Evolutionary conservation across 306 rosid genomes (phyloP), one percentile per base, ranked within the genome.

Genomic region (Hylodesmum podocarpum): DNA sequence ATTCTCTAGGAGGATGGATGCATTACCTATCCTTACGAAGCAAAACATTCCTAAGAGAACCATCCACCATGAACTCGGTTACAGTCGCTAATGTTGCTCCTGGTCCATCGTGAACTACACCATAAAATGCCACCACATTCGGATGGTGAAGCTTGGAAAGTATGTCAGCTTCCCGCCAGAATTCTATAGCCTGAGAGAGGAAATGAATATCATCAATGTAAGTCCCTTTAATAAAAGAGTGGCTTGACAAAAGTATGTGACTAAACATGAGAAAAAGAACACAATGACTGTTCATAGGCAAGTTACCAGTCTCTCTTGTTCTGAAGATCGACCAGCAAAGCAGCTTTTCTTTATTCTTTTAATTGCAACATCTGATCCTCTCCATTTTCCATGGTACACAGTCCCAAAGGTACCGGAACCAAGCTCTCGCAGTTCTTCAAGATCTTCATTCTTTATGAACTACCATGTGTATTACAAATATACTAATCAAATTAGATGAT

Each of bases 71-170:
- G 87, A 43, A 93, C 78, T 93, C 97, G 6, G 97, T 70, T 55
- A 93, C 96, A 14, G 97, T 90, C 8, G 97, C 97, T 37, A 93
- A 81, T 33, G 96, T 93, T 47, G 86, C 94, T 50, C 97, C 96
- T 11, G 96, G 94, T 59, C 97, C 96, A 85, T 93, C 96, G 82
- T 89, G 94, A 79, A 93, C 97, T 33, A 93, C 94, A 68, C 97
- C 97, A 85, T 93, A 93, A 72, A 93, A 93, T 37, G 97, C 94
- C 24, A 93, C 94, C 29, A 93, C 97, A 85, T 93, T 93, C 70
- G 97, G 97, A 85, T 93, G 97, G 76, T 93, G 96, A 86, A 93
- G 97, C 87, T 90, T 90, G 64, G 97, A 93, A 72, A 90, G 97
- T 76, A 93, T 93, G 80, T 85, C 94, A 55, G 97, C 97, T 86